Conservation (phyloP, 257 asterid species). For the Euphrasia confusa region DNA sequence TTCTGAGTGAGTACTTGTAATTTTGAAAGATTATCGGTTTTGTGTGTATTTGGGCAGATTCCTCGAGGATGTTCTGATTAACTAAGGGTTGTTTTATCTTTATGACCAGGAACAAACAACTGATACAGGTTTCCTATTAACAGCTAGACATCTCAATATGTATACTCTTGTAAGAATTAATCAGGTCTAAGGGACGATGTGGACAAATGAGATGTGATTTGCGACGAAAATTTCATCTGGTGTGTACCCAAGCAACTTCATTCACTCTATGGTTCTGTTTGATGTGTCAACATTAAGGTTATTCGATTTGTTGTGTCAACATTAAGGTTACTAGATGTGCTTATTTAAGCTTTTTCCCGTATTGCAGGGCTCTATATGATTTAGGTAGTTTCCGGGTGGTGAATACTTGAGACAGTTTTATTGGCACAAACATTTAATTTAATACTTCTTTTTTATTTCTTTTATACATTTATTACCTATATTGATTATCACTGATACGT, state of each 20-base stretch:
- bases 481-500: constrained; percentile 16
- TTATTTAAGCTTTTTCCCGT: neutral
- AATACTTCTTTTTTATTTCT: neutral
- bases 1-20: neutral
- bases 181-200: constrained; percentile 7
- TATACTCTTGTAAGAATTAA: neutral
- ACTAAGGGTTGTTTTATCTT: neutral
- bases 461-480: neutral
- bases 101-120: constrained; percentile 2
- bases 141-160: constrained; percentile 17
- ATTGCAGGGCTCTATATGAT: constrained; percentile 19
- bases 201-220: constrained; percentile 18
- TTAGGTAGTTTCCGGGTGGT: constrained; percentile 11
- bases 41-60: neutral
- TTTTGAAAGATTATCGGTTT: neutral
- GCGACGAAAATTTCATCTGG: neutral
- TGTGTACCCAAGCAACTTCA: constrained; percentile 6
- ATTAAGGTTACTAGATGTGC: neutral
- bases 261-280: neutral
- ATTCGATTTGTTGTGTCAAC: neutral
- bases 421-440: constrained; percentile 11
- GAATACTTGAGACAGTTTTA: constrained; percentile 15
- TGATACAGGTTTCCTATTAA: constrained; percentile 21
- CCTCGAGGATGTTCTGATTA: neutral
- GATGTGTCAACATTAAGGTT: neutral